Base-by-base conservation (phyloP, 257 asterid genomes). In the Plectranthus barbatus region DNA sequence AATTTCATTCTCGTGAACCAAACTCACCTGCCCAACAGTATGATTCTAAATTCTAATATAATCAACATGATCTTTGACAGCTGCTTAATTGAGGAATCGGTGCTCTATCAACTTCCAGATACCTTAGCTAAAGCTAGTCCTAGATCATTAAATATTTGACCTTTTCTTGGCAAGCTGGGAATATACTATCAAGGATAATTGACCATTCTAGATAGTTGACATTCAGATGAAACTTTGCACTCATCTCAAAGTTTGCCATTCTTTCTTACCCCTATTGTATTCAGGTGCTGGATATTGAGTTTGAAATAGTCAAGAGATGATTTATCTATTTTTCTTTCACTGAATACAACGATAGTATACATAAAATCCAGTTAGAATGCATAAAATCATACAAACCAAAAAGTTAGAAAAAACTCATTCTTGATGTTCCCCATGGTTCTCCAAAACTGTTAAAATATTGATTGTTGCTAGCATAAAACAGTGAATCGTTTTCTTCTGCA, bases 31-130 rank as follows among this genome's bases (percentile, higher is more conserved):
- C 56, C 2, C 86, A 82, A 66, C 90, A 77, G 67, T 86, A 80
- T 74, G 83, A 76, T 45, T 72, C n/a, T n/a, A n/a, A n/a, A n/a
- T n/a, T n/a, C 88, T 42, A 74, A 47, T 66, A 52, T 84, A 36
- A 56, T 67, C 62, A 52, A 74, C 67, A 64, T 66, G 66, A 71
- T 67, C 50, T 42, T 66, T 53, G 81, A 80, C 57, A 81, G 79
- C 71, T 66, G 67, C 68, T 77, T 95, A 18, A 76, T 67, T 46
- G 92, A 86, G 82, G 88, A 83, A 56, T 80, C 83, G 12, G 84
- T 85, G 70, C 87, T 88, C 50, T 69, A 66, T 68, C 98, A 70
- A 69, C 94, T 91, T 80, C 98, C 86, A 70, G 92, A 91, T 39
- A 74, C 85, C 68, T 72, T 83, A 48, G 69, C 84, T 57, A 83